Conservation (phyloP, 768 basidiomycete genomes). For the Termitomyces sp. region DNA sequence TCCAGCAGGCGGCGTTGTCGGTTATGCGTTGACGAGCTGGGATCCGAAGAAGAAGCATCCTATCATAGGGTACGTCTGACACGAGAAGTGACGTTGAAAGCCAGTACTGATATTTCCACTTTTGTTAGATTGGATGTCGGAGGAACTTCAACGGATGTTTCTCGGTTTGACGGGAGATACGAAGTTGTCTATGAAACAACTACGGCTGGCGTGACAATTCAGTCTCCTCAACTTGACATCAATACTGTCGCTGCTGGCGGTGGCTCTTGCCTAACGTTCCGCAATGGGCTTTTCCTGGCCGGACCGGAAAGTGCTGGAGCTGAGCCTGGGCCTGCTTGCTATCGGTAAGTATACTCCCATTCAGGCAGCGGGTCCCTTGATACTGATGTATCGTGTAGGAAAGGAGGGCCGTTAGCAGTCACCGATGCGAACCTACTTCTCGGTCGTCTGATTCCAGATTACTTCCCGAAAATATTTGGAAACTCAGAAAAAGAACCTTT, state of each 20-base stretch:
- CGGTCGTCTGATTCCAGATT: conserved; percentile 84
- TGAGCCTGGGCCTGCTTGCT: conserved; percentile 91
- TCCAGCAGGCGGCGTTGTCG: conserved; percentile 95
- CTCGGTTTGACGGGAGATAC: conserved; percentile 86
- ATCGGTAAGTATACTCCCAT: conserved; percentile 47
- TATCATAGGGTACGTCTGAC: conserved; percentile 71
- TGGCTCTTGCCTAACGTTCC: conserved; percentile 85
- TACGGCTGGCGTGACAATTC: conserved; percentile 90
- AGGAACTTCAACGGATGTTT: conserved; percentile 94
- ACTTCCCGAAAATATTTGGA: conserved; percentile 95
- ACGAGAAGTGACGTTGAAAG: not conserved
- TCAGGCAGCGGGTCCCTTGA: not conserved
- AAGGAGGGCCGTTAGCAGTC: conserved; percentile 88
- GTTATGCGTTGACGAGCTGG: conserved; percentile 92
- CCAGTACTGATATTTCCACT: not conserved
- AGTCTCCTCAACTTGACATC: conserved; percentile 91
- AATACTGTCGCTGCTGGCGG: conserved; percentile 97
- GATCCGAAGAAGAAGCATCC: conserved; percentile 67
- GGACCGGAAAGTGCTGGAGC: conserved; percentile 95
- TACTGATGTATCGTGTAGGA: conserved; percentile 42
- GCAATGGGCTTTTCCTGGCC: conserved; percentile 86
- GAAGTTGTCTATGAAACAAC: conserved; percentile 95
- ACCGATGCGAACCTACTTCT: conserved; percentile 93
- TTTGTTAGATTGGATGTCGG: conserved; percentile 78
- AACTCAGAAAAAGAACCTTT: conserved; percentile 83